These are phyloP conservation scores for Pisolithus thermaeus DNA, from an alignment of 1,284 basidiomycete species.

Conservation along the genomic window DNA sequence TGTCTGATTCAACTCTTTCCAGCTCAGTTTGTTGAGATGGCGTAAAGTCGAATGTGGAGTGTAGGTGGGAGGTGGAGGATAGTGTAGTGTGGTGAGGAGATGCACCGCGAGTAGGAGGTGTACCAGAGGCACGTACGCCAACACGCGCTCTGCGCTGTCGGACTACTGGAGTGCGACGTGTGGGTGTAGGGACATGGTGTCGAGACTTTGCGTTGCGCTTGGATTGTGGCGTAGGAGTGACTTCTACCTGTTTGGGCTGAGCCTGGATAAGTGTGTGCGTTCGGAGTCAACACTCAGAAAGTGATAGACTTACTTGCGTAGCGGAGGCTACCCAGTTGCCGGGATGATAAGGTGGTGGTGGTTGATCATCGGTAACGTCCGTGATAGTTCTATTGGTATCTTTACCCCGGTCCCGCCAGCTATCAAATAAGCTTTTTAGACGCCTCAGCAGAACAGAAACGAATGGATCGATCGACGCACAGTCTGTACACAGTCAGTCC, in stretches of 20 bases:
- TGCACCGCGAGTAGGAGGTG: conserved; percentile 19
- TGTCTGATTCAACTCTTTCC: conserved; percentile 10
- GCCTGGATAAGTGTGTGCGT: conserved; percentile 7
- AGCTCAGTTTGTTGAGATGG: conserved; percentile 14
- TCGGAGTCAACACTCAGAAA: background rate
- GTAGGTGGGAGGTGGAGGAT: conserved; percentile 24
- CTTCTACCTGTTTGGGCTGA: conserved; percentile 18
- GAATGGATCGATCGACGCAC: conserved; percentile 39
- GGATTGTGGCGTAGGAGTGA: conserved; percentile 19
- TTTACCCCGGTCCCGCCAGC: conserved; percentile 68
- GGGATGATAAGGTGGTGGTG: conserved; percentile 62
- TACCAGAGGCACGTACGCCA: conserved; percentile 11
- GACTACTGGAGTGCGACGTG: conserved; percentile 25
- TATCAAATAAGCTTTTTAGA: conserved; percentile 8
- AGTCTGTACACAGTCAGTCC: conserved; percentile 77
- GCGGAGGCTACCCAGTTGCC: conserved; percentile 45
- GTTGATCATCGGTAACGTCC: conserved; percentile 20
- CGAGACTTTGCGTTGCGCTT: conserved; percentile 15
- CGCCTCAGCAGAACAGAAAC: background rate
- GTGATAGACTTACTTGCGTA: conserved; percentile 12
- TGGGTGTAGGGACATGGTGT: conserved; percentile 24
- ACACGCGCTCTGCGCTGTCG: conserved; percentile 32
- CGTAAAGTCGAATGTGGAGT: conserved; percentile 36
- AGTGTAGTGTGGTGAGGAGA: conserved; percentile 11
- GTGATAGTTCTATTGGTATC: conserved; percentile 18